phyloP scores from a whole-genome alignment of 75 land plant species.

The Pseudotsuga menziesii region DNA sequence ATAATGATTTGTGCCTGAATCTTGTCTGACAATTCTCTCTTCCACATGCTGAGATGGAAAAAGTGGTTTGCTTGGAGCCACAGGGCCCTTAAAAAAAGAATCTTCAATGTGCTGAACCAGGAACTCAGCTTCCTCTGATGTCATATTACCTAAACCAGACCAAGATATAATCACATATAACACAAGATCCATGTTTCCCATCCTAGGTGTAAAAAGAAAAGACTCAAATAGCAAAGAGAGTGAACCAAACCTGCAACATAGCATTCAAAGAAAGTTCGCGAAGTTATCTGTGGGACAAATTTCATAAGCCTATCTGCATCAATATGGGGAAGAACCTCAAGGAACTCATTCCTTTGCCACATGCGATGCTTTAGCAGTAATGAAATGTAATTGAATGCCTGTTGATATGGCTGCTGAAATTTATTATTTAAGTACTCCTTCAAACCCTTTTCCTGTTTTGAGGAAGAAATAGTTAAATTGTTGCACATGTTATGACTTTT shows the following conservation, averaged over 20 bases:
- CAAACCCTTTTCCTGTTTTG: slow-evolving; percentile 62
- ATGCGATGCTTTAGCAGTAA: slow-evolving; percentile 62
- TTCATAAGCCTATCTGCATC: slow-evolving; percentile 55
- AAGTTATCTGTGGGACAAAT: slow-evolving; percentile 57
- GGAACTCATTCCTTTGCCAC: slow-evolving; percentile 81
- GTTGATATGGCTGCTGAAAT: slow-evolving; percentile 93
- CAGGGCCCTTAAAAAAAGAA: slow-evolving; percentile 38
- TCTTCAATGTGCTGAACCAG: slow-evolving; percentile 67
- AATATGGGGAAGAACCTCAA: slow-evolving; percentile 72
- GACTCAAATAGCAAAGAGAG: neutral
- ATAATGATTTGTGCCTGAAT: slow-evolving; percentile 39
- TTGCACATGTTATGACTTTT: no score
- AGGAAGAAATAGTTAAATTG: neutral
- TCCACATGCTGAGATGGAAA: slow-evolving; percentile 73
- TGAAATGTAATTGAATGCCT: slow-evolving; percentile 79
- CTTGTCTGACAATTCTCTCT: slow-evolving; percentile 77
- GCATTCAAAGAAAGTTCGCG: slow-evolving; percentile 73
- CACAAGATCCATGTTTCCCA: neutral
- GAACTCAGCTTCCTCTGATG: slow-evolving; percentile 72
- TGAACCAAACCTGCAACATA: slow-evolving; percentile 69
- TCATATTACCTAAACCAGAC: slow-evolving; percentile 65
- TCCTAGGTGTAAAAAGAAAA: neutral
- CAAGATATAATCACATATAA: neutral
- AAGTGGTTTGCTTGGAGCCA: slow-evolving; percentile 52
- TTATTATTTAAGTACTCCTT: slow-evolving; percentile 82